Conservation (phyloP, 148 eudicot species). For the Agrostemma githago region DNA sequence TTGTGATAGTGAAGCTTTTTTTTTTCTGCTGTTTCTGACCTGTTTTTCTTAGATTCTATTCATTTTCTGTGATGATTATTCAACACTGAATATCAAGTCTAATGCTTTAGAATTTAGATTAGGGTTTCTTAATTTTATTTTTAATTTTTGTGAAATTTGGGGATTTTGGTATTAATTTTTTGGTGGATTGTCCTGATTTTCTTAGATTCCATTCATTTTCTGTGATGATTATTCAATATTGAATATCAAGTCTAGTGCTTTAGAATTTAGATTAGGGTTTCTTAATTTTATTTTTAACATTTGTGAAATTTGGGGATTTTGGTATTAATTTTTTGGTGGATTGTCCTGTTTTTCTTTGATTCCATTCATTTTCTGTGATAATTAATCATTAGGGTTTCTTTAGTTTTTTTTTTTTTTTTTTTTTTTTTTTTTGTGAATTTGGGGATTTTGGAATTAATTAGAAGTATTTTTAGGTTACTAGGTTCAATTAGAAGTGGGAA, state of each 20-base stretch:
- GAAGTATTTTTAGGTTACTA: not conserved
- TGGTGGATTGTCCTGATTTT: not conserved
- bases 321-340: not conserved
- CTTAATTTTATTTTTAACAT: not conserved
- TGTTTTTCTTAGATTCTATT: not conserved
- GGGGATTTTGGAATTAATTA: not conserved
- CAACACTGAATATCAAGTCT: not conserved
- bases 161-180: constrained; percentile 18
- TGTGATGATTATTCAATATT: not conserved
- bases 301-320: constrained; percentile 17
- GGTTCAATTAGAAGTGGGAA: not conserved
- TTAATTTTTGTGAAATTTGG: not conserved
- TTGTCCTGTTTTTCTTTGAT: not conserved
- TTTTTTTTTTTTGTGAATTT: not conserved
- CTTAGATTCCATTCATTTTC: not conserved
- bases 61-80: constrained; percentile 4
- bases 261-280: constrained; percentile 4
- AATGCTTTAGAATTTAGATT: constrained; percentile 6
- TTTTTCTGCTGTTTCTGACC: not conserved
- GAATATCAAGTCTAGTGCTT: not conserved
- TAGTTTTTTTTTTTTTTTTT: too few relatives aligned
- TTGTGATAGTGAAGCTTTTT: constrained; percentile 10
- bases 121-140: not conserved
- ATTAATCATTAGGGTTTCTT: not conserved
- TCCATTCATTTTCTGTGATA: too few relatives aligned